phyloP scores from a whole-genome alignment of 352 stramenopile genomes.

The Phytophthora pini region DNA sequence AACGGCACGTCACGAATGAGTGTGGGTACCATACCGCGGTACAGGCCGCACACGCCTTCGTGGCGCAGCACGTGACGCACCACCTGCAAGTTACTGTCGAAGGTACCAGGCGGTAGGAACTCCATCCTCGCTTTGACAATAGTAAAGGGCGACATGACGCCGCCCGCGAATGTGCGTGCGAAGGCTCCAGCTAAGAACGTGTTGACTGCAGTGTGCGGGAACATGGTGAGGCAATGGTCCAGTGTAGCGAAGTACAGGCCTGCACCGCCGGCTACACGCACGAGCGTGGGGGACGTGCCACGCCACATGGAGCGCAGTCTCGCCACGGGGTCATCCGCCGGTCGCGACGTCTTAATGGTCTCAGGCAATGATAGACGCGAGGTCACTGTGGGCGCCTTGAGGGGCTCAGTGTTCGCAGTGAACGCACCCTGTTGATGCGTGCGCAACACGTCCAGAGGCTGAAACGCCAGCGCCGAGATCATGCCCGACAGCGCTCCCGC shows the following conservation, averaged over 20 bases:
- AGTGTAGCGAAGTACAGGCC: slow-evolving; percentile 88
- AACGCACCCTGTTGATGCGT: slow-evolving; percentile 88
- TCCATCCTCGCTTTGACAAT: slow-evolving; percentile 91
- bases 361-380: slow-evolving; percentile 25
- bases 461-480: slow-evolving; percentile 84
- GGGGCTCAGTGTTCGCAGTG: slow-evolving; percentile 28
- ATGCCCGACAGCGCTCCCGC: slow-evolving; percentile 78
- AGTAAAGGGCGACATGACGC: slow-evolving; percentile 85
- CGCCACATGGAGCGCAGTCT: slow-evolving; percentile 81
- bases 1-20: slow-evolving; percentile 90
- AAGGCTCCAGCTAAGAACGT: slow-evolving; percentile 86
- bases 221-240: slow-evolving; percentile 65
- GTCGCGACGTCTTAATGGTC: slow-evolving; percentile 25
- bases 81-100: slow-evolving; percentile 67
- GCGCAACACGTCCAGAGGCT: slow-evolving; percentile 85
- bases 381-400: slow-evolving; percentile 2
- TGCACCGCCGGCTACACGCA: slow-evolving; percentile 80
- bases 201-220: slow-evolving; percentile 65
- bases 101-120: slow-evolving; percentile 70
- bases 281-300: slow-evolving; percentile 79
- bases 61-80: slow-evolving; percentile 69
- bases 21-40: slow-evolving; percentile 86
- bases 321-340: slow-evolving; percentile 27
- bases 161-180: slow-evolving; percentile 84
- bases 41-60: slow-evolving; percentile 79